Conservation (phyloP, 306 rosid species). For the Quercus agrifolia region DNA sequence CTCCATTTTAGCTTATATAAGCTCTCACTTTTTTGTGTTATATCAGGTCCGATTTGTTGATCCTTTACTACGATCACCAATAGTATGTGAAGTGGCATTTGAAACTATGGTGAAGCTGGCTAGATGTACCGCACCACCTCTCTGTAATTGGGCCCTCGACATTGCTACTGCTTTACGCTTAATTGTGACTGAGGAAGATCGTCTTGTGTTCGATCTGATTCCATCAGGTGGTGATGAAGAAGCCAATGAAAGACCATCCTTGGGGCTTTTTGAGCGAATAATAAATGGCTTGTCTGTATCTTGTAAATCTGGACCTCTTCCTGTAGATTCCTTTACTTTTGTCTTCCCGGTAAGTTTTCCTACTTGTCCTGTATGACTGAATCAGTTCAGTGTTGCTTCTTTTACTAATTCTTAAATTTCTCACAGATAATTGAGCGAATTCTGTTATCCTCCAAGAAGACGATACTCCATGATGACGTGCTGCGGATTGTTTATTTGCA, state of each 20-base stretch:
- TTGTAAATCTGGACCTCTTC: slow-evolving; percentile 91
- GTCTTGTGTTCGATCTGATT: slow-evolving; percentile 55
- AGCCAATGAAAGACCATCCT: slow-evolving; percentile 42
- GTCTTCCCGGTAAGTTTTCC: slow-evolving; percentile 80
- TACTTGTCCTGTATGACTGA: slow-evolving; percentile 10
- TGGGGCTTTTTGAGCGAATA: slow-evolving; percentile 74
- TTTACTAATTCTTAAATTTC: slow-evolving; percentile 25
- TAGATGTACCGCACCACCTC: slow-evolving; percentile 80
- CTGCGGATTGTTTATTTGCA: slow-evolving; percentile 82
- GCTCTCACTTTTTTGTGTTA: slow-evolving; percentile 22
- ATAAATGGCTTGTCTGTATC: slow-evolving; percentile 70
- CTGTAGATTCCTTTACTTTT: slow-evolving; percentile 93
- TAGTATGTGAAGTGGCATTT: slow-evolving; percentile 82
- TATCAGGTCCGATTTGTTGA: slow-evolving; percentile 84
- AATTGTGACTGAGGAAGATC: slow-evolving; percentile 68
- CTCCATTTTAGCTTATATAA: background rate
- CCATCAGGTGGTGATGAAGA: slow-evolving; percentile 54
- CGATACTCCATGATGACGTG: slow-evolving; percentile 76
- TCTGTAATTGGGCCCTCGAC: slow-evolving; percentile 90
- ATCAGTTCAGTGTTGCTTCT: slow-evolving; percentile 16
- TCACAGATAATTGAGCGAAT: slow-evolving; percentile 86
- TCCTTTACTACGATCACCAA: slow-evolving; percentile 78
- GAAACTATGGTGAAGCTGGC: slow-evolving; percentile 85
- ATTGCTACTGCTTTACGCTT: slow-evolving; percentile 87
- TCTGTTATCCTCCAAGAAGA: slow-evolving; percentile 83